Percentiles rank a stretch among this genome's conserved stretches.
Evolutionary conservation across 345 rosid genomes (phyloP).

Genomic region (Litchi chinensis): DNA sequence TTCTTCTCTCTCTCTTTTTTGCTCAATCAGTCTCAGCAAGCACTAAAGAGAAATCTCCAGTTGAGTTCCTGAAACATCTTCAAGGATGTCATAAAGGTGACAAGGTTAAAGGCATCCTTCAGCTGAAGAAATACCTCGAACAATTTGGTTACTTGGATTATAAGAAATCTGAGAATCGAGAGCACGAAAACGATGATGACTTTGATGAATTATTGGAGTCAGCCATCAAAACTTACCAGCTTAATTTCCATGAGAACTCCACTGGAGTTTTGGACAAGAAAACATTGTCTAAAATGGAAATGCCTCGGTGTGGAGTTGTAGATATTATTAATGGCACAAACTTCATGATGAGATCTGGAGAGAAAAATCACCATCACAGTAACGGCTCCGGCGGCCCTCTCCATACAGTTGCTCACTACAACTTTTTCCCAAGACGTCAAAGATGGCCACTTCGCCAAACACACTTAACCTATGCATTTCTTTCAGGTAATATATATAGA

Average conservation of each 20-base stretch:
- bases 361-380: not conserved
- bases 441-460: constrained; percentile 34
- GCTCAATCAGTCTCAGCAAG: not conserved
- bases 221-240: constrained; percentile 28
- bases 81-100: constrained; percentile 43
- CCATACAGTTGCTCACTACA: constrained; percentile 25
- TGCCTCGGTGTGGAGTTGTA: constrained; percentile 15
- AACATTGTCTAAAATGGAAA: not conserved
- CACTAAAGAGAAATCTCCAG: not conserved
- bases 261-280: constrained; percentile 30
- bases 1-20: not conserved
- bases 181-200: constrained; percentile 22
- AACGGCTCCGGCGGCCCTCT: not conserved
- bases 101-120: constrained; percentile 29
- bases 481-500: not conserved
- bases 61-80: constrained; percentile 32
- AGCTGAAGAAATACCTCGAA: constrained; percentile 35
- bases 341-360: constrained; percentile 15
- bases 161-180: not conserved
- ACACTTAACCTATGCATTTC: constrained; percentile 32
- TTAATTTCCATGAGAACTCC: constrained; percentile 10
- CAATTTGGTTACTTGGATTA: constrained; percentile 38
- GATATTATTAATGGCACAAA: not conserved
- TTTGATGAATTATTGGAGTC: constrained; percentile 36
- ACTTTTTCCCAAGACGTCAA: constrained; percentile 1